phyloP scores from a whole-genome alignment of 768 basidiomycete genomes.

The Xerocomus brunneocitrinus region DNA sequence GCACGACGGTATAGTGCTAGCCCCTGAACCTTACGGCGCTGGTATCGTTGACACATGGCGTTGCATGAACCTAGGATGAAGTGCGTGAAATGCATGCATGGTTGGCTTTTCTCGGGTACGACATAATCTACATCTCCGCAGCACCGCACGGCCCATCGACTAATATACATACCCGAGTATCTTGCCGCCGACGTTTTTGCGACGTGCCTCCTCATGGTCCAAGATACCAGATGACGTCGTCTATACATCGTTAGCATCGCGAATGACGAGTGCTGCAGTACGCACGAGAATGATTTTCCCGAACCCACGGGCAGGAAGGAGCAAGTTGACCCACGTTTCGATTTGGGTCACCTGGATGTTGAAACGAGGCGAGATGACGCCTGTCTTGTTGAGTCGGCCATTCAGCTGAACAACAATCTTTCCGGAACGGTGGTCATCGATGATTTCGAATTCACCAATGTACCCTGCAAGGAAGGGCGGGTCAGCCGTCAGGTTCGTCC shows the following conservation, averaged over 20 bases:
- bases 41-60: neutral
- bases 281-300: constrained; percentile 91
- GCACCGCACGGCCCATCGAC: constrained; percentile 13
- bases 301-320: constrained; percentile 94
- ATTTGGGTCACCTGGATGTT: constrained; percentile 92
- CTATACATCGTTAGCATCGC: constrained; percentile 34
- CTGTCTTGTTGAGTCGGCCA: constrained; percentile 98
- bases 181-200: constrained; percentile 97
- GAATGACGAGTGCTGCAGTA: constrained; percentile 6
- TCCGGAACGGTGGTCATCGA: constrained; percentile 97
- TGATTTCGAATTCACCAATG: constrained; percentile 97
- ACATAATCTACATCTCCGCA: constrained; percentile 22
- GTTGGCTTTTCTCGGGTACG: constrained; percentile 12
- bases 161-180: constrained; percentile 91
- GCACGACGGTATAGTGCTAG: no score
- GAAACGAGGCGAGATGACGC: constrained; percentile 99
- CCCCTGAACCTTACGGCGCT: neutral
- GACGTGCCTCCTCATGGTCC: constrained; percentile 98
- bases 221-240: constrained; percentile 98
- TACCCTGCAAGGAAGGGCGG: constrained; percentile 56
- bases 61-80: neutral
- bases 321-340: constrained; percentile 93
- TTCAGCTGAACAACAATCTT: constrained; percentile 99
- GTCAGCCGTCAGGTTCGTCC: neutral
- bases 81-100: neutral